Conservation (phyloP, 1,139 yeast genomes). For the Keqinozyma sinolaborantium region DNA sequence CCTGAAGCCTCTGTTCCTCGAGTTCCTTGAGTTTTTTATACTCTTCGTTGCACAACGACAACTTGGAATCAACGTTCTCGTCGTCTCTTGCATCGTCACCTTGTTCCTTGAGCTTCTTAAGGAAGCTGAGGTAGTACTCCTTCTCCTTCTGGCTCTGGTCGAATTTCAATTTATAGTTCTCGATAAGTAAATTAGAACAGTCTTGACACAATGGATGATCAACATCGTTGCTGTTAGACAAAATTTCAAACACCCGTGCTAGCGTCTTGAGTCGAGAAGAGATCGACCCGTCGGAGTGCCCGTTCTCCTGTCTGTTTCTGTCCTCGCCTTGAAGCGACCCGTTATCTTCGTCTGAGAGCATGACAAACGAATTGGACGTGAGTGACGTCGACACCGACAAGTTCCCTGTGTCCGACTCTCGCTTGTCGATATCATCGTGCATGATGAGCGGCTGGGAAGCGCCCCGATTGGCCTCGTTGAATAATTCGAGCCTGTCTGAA, state of each 20-base stretch:
- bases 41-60: conserved; percentile 39
- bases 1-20: conserved; percentile 36
- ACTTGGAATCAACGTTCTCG: conserved; percentile 30
- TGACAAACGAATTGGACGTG: conserved; percentile 30
- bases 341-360: conserved; percentile 19
- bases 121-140: conserved; percentile 70
- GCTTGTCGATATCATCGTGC: conserved; percentile 14
- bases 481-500: conserved; percentile 26
- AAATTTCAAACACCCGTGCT: conserved; percentile 57
- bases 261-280: conserved; percentile 52
- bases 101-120: conserved; percentile 64
- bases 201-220: conserved; percentile 88
- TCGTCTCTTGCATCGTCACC: conserved; percentile 11
- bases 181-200: conserved; percentile 67
- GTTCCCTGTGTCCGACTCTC: conserved; percentile 13
- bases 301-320: conserved; percentile 6
- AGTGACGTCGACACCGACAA: conserved; percentile 13
- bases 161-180: conserved; percentile 66
- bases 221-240: conserved; percentile 63
- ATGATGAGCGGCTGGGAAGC: conserved; percentile 16
- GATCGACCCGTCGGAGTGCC: conserved; percentile 12
- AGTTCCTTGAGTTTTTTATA: conserved; percentile 26
- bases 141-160: conserved; percentile 76
- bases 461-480: conserved; percentile 14
- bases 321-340: too few relatives aligned